Evolutionary conservation across 2,329 filamentous ascomycete genomes (phyloP).

Genomic region (Cercospora sp.): DNA sequence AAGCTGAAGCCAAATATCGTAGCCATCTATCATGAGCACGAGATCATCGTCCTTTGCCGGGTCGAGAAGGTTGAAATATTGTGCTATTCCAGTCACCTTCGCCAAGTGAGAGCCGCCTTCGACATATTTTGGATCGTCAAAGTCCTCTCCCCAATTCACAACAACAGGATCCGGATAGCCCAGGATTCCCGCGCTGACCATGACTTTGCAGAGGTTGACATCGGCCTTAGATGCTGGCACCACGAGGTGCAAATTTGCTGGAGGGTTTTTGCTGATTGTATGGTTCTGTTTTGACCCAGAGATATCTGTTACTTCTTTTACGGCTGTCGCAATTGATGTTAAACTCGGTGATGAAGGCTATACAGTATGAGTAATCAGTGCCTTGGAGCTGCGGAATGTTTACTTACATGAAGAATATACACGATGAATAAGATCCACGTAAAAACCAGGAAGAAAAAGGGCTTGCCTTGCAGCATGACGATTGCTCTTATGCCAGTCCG

Average conservation of each 20-base stretch:
- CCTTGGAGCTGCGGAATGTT: not conserved
- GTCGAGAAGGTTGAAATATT: conserved; percentile 28
- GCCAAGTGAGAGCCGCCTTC: conserved; percentile 38
- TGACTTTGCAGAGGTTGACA: conserved; percentile 32
- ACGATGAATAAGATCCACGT: conserved; percentile 17
- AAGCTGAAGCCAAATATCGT: conserved; percentile 65
- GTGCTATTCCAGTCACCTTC: conserved; percentile 32
- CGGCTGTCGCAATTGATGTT: not conserved
- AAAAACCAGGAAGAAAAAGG: conserved; percentile 14
- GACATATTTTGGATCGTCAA: conserved; percentile 22
- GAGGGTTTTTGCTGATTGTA: conserved; percentile 11
- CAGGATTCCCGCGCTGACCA: conserved; percentile 29
- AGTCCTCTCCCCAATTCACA: conserved; percentile 28
- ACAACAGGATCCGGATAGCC: conserved; percentile 32
- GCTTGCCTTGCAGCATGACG: conserved; percentile 14
- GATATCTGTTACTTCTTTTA: not conserved
- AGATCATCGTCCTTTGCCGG: conserved; percentile 50
- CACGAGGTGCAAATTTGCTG: conserved; percentile 31
- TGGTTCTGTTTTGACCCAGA: conserved; percentile 10
- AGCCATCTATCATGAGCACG: conserved; percentile 63
- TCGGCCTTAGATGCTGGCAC: conserved; percentile 30
- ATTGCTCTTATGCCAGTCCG: conserved; percentile 16
- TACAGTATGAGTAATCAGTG: not conserved
- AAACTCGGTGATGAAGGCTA: conserved; percentile 3
- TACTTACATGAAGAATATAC: conserved; percentile 18